phyloP scores from a whole-genome alignment of 345 rosid species.

The Aquilaria yunnanensis region DNA sequence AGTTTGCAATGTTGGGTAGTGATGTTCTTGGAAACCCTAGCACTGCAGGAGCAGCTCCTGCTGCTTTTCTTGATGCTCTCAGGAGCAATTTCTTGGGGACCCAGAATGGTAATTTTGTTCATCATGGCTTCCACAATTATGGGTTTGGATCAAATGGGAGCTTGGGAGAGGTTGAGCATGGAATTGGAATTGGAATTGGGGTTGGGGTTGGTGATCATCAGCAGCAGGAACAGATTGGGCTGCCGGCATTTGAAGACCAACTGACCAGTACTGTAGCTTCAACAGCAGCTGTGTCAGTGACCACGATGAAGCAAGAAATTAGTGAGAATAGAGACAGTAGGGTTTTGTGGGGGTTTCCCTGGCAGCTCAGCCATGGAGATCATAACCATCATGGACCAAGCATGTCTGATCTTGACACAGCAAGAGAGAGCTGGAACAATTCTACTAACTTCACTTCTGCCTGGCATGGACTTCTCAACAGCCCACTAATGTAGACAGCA shows the following conservation, averaged over 20 bases:
- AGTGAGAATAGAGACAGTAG: conserved; percentile 22
- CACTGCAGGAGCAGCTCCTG: conserved; percentile 8
- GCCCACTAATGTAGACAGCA: conserved; percentile 38
- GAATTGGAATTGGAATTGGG: background rate
- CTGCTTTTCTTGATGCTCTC: conserved; percentile 23
- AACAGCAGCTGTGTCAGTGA: conserved; percentile 34
- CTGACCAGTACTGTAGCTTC: conserved; percentile 19
- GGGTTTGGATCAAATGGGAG: conserved; percentile 36
- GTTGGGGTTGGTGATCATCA: conserved; percentile 14
- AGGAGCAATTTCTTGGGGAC: conserved; percentile 40
- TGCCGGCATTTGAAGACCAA: conserved; percentile 27
- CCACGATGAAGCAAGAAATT: conserved; percentile 61
- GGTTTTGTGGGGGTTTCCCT: conserved; percentile 60
- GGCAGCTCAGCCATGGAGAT: conserved; percentile 58
- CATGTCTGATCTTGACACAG: conserved; percentile 37
- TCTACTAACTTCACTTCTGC: conserved; percentile 35
- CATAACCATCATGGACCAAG: conserved; percentile 1
- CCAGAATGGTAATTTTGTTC: conserved; percentile 24
- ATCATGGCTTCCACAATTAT: conserved; percentile 13
- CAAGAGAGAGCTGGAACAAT: conserved; percentile 47
- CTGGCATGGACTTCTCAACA: conserved; percentile 51
- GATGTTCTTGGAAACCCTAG: conserved; percentile 32
- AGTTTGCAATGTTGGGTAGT: conserved; percentile 34
- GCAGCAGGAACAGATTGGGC: conserved; percentile 17
- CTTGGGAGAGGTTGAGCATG: conserved; percentile 20